Base-by-base conservation (phyloP, 129 eudicot species). In the Centaurea solstitialis region DNA sequence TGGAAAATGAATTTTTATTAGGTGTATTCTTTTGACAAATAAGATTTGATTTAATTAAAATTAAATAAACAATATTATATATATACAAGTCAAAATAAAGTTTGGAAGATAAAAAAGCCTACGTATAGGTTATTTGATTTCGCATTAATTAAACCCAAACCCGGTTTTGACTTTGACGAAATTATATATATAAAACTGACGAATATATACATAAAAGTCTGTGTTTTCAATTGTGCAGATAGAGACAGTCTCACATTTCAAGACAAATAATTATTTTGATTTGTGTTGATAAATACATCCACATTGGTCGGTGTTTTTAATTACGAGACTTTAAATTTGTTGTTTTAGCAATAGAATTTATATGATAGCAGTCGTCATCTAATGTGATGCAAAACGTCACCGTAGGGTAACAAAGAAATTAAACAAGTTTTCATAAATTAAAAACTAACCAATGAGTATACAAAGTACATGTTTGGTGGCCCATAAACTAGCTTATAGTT, bases 21-120 rank as follows among this genome's bases (percentile, higher is more conserved):
- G 68, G 72, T 76, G 80, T 76, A 62, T 28, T 20, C 2, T 76
- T 76, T 76, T 76, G 80, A 62, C 72, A 64, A 35, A 12, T 50
- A 50, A 50, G 21, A 50, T 17, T 50, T 50, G 1, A 12, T 12
- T 4, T 50, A 50, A 50, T 5, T 15, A 1, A 50, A 50, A 50
- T 50, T 15, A 50, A 17, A 13, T 50, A 50, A 15, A 15, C 4
- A 47, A 33, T 30, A 33, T 33, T 33, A 72, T n/a, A 41, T 43
- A 70, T 6, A n/a, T 33, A 70, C 9, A 65, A 65, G 73, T 77
- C 81, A 77, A 66, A 66, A 40, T 1, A 40, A 11, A 40, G 22
- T 7, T 12, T 38, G 72, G 66, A 39, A 21, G 3, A 77, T 10
- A 61, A 53, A 76, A 22, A 12, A 77, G 11, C 81, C 26, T 65